Evolutionary conservation across 169 alveolate genomes (phyloP), one percentile per base, ranked within the genome.

Genomic region (Plasmodium inui): DNA sequence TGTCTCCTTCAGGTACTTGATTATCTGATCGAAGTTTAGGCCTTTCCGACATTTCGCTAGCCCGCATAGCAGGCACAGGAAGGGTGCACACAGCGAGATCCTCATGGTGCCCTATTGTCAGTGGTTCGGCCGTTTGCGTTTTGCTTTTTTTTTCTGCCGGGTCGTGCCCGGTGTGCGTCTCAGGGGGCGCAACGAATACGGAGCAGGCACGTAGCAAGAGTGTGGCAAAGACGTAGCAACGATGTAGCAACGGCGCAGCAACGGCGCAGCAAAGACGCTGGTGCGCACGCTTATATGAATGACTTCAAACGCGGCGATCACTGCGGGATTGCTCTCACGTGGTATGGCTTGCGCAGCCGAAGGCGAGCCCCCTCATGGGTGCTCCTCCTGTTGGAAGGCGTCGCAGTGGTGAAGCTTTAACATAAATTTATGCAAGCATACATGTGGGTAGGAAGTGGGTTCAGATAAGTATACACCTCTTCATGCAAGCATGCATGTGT

Each of bases 1-100:
- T 5, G 71, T 79, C 39, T 89, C 90, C 55, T 89, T 89, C 17
- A 89, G 81, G 82, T 57, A 80, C 22, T 78, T 89, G 12, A 89
- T 78, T 41, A 89, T 79, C 32, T 89, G 72, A 8, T 89, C 74
- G 50, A 89, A 89, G 82, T 79, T 67, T 14, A 79, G 9, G n/a
- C 12, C 44, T 14, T 44, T 53, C 28, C 82, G 37, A 39, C 94
- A 32, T 22, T 32, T 80, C 10, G 81, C 30, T 26, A 44, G 30
- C 71, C 46, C 44, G 34, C 32, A 22, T 17, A 71, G 19, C 37
- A 78, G 26, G 28, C 28, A 30, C 57, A 86, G 67, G 39, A 86
- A 26, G 19, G 80, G n/a, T 0, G 53, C 14, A 41, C 19, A 39
- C 22, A 74, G 37, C 19, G 39, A 17, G 46, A 86, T 3, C 72